Percentiles rank a stretch among this genome's conserved stretches.
Conservation (phyloP, 73 alveolate species). For the Paramecium sonneborni region DNA sequence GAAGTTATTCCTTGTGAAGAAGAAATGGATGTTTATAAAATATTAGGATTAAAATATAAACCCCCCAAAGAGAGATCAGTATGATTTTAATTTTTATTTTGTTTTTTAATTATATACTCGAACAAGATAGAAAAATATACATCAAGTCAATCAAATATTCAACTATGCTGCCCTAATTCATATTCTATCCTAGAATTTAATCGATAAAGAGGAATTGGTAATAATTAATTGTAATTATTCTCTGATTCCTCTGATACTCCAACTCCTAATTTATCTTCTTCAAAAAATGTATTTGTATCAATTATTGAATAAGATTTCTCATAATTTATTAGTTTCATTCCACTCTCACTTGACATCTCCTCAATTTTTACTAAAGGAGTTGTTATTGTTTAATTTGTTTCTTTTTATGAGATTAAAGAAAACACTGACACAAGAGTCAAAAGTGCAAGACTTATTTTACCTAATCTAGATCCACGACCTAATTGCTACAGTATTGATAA, state of each 20-base stretch:
- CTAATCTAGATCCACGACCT: slow-evolving; percentile 38
- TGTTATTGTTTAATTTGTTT: background rate
- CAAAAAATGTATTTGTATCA: slow-evolving; percentile 6
- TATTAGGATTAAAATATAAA: slow-evolving; percentile 82
- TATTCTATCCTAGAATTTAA: background rate
- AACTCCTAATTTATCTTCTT: slow-evolving; percentile 5
- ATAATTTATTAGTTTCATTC: background rate
- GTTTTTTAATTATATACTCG: background rate
- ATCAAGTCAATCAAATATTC: background rate
- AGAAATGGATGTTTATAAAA: slow-evolving; percentile 91
- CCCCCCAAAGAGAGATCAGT: slow-evolving; percentile 92
- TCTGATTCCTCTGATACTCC: background rate
- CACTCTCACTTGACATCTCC: background rate
- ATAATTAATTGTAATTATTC: background rate
- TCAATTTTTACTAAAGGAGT: slow-evolving; percentile 20
- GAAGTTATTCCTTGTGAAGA: slow-evolving; percentile 78
- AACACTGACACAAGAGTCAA: slow-evolving; percentile 49
- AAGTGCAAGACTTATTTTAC: slow-evolving; percentile 46
- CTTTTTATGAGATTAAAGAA: slow-evolving; percentile 20
- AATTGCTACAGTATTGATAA: background rate
- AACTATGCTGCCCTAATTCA: background rate
- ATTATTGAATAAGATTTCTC: slow-evolving; percentile 11
- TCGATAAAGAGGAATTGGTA: background rate
- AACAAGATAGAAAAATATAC: slow-evolving; percentile 2
- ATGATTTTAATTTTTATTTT: slow-evolving; percentile 60